phyloP scores from a whole-genome alignment of 1,139 yeast species.

The Ashbya aceris region DNA sequence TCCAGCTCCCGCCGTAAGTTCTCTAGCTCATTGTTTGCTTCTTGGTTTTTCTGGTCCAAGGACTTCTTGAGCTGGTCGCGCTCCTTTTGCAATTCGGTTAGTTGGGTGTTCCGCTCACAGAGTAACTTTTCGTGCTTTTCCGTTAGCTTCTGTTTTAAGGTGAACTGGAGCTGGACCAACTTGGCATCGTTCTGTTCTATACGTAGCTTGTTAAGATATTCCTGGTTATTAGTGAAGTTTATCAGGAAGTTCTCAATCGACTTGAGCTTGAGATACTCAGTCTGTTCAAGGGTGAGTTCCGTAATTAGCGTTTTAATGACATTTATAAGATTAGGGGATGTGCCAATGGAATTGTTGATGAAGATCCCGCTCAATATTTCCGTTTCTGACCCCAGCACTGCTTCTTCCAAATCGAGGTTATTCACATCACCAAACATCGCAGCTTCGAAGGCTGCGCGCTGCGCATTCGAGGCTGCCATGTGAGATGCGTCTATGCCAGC shows the following conservation, averaged over 20 bases:
- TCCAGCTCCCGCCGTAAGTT: constrained; percentile 23
- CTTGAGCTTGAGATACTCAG: constrained; percentile 37
- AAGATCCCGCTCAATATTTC: constrained; percentile 53
- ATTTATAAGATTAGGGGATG: constrained; percentile 43
- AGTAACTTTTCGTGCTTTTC: constrained; percentile 20
- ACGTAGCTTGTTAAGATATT: constrained; percentile 17
- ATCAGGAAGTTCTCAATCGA: constrained; percentile 34
- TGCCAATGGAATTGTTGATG: constrained; percentile 51
- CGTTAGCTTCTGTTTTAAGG: constrained; percentile 15
- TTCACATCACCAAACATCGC: constrained; percentile 75
- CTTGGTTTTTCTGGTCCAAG: constrained; percentile 10
- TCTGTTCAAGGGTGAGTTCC: constrained; percentile 39
- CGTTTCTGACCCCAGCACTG: constrained; percentile 46
- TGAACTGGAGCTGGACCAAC: constrained; percentile 16
- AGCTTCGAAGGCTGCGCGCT: constrained; percentile 46
- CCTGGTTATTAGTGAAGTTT: constrained; percentile 29
- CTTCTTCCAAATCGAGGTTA: constrained; percentile 49
- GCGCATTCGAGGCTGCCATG: constrained; percentile 22
- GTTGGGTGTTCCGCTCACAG: constrained; percentile 18
- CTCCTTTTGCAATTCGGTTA: constrained; percentile 22
- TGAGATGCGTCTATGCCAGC: background rate
- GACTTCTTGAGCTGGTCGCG: constrained; percentile 13
- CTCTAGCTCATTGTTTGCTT: constrained; percentile 17
- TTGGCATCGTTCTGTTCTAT: constrained; percentile 21
- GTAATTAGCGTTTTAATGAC: constrained; percentile 38